These are phyloP conservation scores for Phytophthora sojae DNA, from an alignment of 352 stramenopile species.

Conservation along the genomic window DNA sequence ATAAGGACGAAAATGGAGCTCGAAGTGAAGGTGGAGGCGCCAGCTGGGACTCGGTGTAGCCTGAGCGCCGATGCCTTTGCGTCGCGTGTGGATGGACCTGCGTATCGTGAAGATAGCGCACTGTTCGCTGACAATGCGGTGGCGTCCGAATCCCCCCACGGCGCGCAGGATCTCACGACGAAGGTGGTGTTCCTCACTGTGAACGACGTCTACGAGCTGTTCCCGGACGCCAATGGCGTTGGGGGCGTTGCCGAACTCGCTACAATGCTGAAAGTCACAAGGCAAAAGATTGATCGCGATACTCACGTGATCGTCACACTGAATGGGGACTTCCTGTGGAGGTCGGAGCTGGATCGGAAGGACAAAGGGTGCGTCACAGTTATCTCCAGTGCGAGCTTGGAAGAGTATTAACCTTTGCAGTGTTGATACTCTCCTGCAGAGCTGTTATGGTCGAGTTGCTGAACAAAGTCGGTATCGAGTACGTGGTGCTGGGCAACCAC, in stretches of 20 bases:
- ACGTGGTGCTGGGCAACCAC: slow-evolving; percentile 81
- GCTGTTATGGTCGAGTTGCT: slow-evolving; percentile 74
- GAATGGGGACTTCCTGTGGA: slow-evolving; percentile 80
- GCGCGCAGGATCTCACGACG: slow-evolving; percentile 3
- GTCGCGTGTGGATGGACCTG: neutral
- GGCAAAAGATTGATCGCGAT: slow-evolving; percentile 29
- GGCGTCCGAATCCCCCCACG: neutral
- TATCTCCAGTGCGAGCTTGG: neutral
- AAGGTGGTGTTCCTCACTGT: slow-evolving; percentile 69
- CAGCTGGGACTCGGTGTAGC: neutral
- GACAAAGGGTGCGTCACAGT: slow-evolving; percentile 68
- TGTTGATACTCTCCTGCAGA: slow-evolving; percentile 26
- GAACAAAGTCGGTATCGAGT: slow-evolving; percentile 60
- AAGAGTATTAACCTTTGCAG: neutral
- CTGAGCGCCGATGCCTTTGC: neutral
- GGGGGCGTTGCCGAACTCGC: slow-evolving; percentile 60
- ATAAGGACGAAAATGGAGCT: neutral
- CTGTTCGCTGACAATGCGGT: neutral
- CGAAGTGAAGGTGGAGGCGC: neutral
- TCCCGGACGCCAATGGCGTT: slow-evolving; percentile 40
- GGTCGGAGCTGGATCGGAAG: slow-evolving; percentile 63
- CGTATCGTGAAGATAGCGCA: neutral
- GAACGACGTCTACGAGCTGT: slow-evolving; percentile 80
- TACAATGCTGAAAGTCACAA: slow-evolving; percentile 52
- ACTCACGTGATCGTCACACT: slow-evolving; percentile 64